phyloP scores from a whole-genome alignment of 192 early-diverging fungal species.

The Haplosporangium gracile region DNA sequence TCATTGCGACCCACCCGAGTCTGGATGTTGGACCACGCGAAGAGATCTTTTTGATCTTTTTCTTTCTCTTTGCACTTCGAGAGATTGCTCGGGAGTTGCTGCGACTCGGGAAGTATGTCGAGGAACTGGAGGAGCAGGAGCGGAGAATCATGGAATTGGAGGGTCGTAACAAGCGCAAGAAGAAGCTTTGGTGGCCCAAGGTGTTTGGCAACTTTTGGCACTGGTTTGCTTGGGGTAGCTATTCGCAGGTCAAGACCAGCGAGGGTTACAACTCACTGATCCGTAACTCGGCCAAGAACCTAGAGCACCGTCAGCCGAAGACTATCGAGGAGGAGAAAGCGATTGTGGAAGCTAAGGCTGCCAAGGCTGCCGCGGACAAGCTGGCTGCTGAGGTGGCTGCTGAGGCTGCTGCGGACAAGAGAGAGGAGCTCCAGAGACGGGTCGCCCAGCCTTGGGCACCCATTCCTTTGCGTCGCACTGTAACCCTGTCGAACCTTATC shows the following conservation, averaged over 20 bases:
- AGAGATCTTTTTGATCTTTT: conserved; percentile 66
- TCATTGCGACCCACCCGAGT: conserved; percentile 50
- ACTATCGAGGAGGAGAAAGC: conserved; percentile 40
- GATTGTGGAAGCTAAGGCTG: conserved; percentile 37
- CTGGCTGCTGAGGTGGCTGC: conserved; percentile 13
- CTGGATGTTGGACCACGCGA: conserved; percentile 57
- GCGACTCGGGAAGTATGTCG: conserved; percentile 39
- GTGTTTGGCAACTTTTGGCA: conserved; percentile 54
- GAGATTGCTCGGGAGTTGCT: conserved; percentile 63
- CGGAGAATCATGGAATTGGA: conserved; percentile 22
- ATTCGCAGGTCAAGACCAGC: conserved; percentile 50
- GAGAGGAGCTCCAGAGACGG: conserved; percentile 8
- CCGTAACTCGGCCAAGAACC: conserved; percentile 39
- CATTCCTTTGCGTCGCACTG: conserved; percentile 18
- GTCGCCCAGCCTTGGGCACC: conserved; percentile 27
- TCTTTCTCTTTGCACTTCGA: conserved; percentile 64
- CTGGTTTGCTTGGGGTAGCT: conserved; percentile 51
- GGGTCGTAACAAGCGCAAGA: conserved; percentile 15
- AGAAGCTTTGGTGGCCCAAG: conserved; percentile 52
- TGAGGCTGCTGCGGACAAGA: conserved; percentile 17
- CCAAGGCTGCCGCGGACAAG: conserved; percentile 38
- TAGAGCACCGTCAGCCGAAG: conserved; percentile 31
- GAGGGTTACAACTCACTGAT: conserved; percentile 35
- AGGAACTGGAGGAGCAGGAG: conserved; percentile 26
- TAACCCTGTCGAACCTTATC: conserved; percentile 21